A percentile compares a stretch with the other conserved stretches of the same genome.
Evolutionary conservation across 1,284 basidiomycete genomes (phyloP).

Genomic region (Porodaedalea pini): DNA sequence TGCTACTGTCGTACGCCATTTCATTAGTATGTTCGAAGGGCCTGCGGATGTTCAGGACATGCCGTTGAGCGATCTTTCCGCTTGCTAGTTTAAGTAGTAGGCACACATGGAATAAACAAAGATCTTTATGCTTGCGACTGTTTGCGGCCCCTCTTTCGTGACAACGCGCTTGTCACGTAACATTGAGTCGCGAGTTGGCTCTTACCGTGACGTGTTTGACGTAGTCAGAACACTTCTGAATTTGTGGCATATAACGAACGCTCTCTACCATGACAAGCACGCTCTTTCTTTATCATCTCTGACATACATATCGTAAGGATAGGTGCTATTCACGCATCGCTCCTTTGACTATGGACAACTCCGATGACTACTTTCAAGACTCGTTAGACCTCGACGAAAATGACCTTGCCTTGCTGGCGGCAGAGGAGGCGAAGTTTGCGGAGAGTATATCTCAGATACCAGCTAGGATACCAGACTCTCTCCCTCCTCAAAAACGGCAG

Average conservation of each 20-base stretch:
- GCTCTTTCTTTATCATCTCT: neutral
- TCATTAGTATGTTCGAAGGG: neutral
- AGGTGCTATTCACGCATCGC: neutral
- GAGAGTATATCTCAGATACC: constrained; percentile 27
- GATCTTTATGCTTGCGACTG: too few species aligned
- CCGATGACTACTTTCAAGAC: constrained; percentile 62
- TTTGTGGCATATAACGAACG: too few species aligned
- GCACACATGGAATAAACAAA: neutral
- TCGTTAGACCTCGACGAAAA: constrained; percentile 62
- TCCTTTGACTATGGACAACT: constrained; percentile 25
- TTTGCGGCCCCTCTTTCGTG: too few species aligned
- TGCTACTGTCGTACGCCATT: neutral
- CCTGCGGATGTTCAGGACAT: neutral
- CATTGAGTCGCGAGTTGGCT: too few species aligned
- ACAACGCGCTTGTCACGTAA: neutral
- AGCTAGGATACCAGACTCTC: constrained; percentile 30
- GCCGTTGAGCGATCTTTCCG: neutral
- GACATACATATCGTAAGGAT: too few species aligned
- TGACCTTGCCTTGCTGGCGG: constrained; percentile 57
- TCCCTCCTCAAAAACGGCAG: constrained; percentile 45
- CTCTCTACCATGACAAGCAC: neutral
- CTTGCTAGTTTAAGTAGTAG: neutral
- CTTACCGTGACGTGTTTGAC: too few species aligned
- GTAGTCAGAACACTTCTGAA: too few species aligned
- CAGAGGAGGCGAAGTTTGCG: constrained; percentile 51